Conservation (phyloP, 176 grass and related monocot genomes). For the Tillandsia fasciculata region DNA sequence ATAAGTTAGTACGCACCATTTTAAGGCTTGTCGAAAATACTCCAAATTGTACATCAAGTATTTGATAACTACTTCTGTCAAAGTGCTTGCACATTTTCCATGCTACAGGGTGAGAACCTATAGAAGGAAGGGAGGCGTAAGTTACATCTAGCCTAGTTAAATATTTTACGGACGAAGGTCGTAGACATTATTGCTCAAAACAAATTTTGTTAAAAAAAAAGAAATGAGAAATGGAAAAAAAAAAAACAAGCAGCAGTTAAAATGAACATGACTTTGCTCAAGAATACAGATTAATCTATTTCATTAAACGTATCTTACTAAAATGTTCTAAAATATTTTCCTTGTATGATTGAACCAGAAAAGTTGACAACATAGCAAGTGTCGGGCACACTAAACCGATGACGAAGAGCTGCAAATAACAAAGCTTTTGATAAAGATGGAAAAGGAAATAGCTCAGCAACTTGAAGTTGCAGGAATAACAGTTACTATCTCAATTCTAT, state of each 20-base stretch:
- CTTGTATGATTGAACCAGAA: no score
- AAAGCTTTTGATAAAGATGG: no score
- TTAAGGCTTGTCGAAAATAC: conserved; percentile 53
- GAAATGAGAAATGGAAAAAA: neutral
- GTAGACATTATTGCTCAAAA: neutral
- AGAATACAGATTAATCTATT: no score
- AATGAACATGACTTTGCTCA: no score
- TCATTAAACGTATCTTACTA: no score
- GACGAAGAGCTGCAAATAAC: no score
- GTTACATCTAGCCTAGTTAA: neutral
- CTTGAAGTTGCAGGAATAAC: no score
- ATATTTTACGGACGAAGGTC: neutral
- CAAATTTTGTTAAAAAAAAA: neutral
- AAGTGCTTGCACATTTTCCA: conserved; percentile 75
- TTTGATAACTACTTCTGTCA: conserved; percentile 40
- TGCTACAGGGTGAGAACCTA: conserved; percentile 61
- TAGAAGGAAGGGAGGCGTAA: conserved; percentile 13
- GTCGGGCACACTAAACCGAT: no score
- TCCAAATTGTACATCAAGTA: conserved; percentile 71
- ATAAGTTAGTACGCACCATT: conserved; percentile 46
- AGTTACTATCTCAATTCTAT: no score
- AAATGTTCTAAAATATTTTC: no score
- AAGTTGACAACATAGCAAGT: no score
- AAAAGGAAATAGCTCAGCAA: no score
- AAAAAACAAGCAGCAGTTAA: neutral